Evolutionary conservation across 2,329 filamentous ascomycete species (phyloP).

Genomic region (Cladosporium sp.): DNA sequence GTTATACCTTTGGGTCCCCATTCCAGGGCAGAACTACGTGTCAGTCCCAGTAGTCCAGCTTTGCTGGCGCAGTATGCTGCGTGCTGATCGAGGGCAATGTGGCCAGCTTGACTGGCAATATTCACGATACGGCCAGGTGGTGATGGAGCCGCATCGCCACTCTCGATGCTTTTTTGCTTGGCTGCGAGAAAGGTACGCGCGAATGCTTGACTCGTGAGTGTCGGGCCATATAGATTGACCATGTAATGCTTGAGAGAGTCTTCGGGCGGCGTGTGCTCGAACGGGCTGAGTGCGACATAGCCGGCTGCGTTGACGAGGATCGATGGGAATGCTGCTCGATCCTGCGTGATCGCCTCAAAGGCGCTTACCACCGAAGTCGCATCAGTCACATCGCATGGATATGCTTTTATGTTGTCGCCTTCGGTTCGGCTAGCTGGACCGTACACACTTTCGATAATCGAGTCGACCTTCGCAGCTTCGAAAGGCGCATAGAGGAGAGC

Average conservation of each 20-base stretch:
- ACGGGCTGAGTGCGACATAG: constrained; percentile 32
- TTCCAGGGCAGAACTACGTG: constrained; percentile 44
- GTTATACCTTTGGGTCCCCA: constrained; percentile 46
- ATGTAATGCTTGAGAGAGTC: constrained; percentile 43
- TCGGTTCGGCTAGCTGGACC: constrained; percentile 17
- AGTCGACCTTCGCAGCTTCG: constrained; percentile 36
- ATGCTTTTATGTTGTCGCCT: constrained; percentile 22
- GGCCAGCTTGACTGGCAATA: constrained; percentile 45
- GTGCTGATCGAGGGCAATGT: constrained; percentile 43
- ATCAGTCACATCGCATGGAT: constrained; percentile 35
- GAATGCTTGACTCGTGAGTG: constrained; percentile 45
- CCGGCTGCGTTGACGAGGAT: constrained; percentile 35
- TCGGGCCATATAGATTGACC: constrained; percentile 43
- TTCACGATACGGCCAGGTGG: constrained; percentile 38
- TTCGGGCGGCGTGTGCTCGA: constrained; percentile 29
- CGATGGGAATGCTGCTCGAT: constrained; percentile 26
- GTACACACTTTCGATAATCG: constrained; percentile 37
- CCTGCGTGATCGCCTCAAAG: constrained; percentile 25
- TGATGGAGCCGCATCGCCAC: neutral
- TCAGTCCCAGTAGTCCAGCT: constrained; percentile 42
- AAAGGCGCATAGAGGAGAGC: constrained; percentile 47
- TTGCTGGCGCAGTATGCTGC: constrained; percentile 48
- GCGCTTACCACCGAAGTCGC: constrained; percentile 25
- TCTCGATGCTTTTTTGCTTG: constrained; percentile 14
- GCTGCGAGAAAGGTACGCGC: constrained; percentile 36